Conservation (phyloP, 202 grass and related monocot genomes). For the Schoenoplectus triqueter region DNA sequence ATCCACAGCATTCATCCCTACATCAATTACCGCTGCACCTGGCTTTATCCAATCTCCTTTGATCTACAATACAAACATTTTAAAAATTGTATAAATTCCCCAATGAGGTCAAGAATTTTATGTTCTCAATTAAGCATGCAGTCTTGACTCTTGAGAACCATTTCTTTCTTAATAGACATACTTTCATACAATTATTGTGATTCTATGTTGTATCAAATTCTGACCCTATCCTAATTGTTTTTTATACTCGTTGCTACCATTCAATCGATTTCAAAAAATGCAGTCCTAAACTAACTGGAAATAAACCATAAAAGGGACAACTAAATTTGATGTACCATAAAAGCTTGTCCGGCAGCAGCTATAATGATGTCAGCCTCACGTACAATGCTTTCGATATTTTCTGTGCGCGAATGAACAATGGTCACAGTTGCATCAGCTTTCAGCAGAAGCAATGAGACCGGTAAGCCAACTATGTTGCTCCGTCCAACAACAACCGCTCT, state of each 20-base stretch:
- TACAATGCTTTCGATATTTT: conserved; percentile 67
- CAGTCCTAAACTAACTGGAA: not conserved
- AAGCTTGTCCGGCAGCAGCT: conserved; percentile 86
- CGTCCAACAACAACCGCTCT: conserved; percentile 88
- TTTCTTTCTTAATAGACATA: not conserved
- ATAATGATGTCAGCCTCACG: conserved; percentile 83
- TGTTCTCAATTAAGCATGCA: not conserved
- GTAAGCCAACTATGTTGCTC: conserved; percentile 93
- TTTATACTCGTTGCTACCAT: not conserved
- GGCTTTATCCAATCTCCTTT: conserved; percentile 98
- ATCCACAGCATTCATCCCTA: conserved; percentile 77
- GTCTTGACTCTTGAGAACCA: not conserved
- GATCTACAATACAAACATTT: conserved; percentile 56
- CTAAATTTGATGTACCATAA: conserved; percentile 58
- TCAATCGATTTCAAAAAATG: not conserved
- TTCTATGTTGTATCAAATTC: not conserved
- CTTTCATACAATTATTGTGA: not conserved
- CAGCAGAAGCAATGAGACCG: conserved; percentile 85
- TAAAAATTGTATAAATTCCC: not conserved
- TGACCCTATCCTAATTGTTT: not conserved
- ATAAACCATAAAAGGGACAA: not conserved
- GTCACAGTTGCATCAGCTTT: conserved; percentile 91
- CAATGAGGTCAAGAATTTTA: not conserved
- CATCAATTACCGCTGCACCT: conserved; percentile 82
- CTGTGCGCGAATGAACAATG: conserved; percentile 80